Evolutionary conservation across 331 rosid genomes (phyloP).

Genomic region (Quercus tomentella): DNA sequence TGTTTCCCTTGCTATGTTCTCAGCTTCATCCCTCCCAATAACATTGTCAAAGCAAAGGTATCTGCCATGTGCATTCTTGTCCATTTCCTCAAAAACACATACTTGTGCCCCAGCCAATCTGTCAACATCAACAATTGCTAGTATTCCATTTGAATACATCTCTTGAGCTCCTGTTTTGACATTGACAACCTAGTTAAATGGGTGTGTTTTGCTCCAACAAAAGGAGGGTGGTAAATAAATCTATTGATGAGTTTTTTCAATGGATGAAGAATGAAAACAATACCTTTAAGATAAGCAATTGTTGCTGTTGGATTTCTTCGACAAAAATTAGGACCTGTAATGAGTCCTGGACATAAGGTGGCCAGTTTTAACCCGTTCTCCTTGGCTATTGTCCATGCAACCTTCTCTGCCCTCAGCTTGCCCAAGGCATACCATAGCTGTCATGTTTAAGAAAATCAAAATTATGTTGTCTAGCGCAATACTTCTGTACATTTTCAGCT

Average conservation of each 20-base stretch:
- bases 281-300: slow-evolving; percentile 90
- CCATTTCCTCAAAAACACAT: slow-evolving; percentile 56
- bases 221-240: too few species aligned
- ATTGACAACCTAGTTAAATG: background rate
- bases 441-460: background rate
- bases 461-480: background rate
- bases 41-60: slow-evolving; percentile 70
- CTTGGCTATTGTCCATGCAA: slow-evolving; percentile 76
- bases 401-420: slow-evolving; percentile 72
- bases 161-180: slow-evolving; percentile 52
- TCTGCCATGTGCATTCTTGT: slow-evolving; percentile 54
- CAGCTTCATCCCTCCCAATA: slow-evolving; percentile 41
- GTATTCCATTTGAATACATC: slow-evolving; percentile 56
- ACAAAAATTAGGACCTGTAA: slow-evolving; percentile 62
- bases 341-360: slow-evolving; percentile 70
- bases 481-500: too few species aligned
- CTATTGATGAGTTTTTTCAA: too few species aligned
- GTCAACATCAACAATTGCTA: slow-evolving; percentile 57
- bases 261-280: background rate
- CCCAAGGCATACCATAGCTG: slow-evolving; percentile 94
- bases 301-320: slow-evolving; percentile 65
- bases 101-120: slow-evolving; percentile 70
- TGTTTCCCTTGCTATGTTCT: slow-evolving; percentile 45
- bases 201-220: too few species aligned
- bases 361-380: slow-evolving; percentile 59